Base-by-base conservation (phyloP, 192 early-diverging fungal genomes). In the Jimgerdemannia flammicorona region DNA sequence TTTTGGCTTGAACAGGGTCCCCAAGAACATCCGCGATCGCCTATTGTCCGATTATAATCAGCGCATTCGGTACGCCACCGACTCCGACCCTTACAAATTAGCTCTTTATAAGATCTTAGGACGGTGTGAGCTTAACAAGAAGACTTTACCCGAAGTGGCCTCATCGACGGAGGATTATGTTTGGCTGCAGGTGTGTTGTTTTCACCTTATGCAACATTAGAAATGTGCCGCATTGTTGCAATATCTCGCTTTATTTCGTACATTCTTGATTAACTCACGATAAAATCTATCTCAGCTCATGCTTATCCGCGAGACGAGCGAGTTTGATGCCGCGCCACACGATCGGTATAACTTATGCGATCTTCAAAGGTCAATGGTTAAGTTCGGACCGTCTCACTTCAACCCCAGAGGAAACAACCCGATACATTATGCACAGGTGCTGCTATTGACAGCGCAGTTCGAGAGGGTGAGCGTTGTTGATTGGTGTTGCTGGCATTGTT, bases 91-190 rank as follows among this genome's bases (percentile, higher is more conserved):
- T n/a, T 99, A 95, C 87, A 98, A 99, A 83, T 79, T 91, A 3
- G 91, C 94, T 14, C 76, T 99, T 19, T 95, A 93, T 83, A 96
- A 95, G 77, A 90, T 96, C 20, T 74, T 99, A 44, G 97, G 97
- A 2, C 88, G 97, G 20, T 95, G 94, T 74, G 96, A 96, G 44
- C 78, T 97, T 74, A 85, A 82, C 43, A 90, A 90, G 69, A 87
- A 85, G 67, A 80, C 94, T 9, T 77, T 87, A 2, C 79, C 83
- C 49, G 90, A 88, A 66, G 93, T 95, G 2, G 87, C 93, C 17
- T 87, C 87, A 59, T 87, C 95, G 8, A 91, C 90, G 3, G 95
- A 99, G 78, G 97, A 99, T 73, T 99, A 95, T 78, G 76, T 99
- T 54, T 99, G 98, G 98, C 72, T 96, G 6, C 91, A 94, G 80